Base-by-base conservation (phyloP, 2,329 filamentous ascomycete species). In the Capronia epimyces region DNA sequence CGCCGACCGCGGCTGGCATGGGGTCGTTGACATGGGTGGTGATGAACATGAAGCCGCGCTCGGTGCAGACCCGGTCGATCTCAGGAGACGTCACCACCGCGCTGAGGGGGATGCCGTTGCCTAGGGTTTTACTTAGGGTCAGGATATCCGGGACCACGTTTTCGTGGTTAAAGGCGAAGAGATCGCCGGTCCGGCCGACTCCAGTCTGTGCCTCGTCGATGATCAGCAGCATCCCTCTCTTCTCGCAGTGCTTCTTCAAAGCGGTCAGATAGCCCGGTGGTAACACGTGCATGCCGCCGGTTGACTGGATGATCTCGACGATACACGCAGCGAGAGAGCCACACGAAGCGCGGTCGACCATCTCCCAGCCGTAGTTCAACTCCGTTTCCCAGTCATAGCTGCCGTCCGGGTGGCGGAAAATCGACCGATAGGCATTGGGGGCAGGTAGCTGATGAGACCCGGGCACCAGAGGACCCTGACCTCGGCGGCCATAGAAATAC, bases 331-430 rank as follows among this genome's bases (percentile, higher is more conserved):
- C 81, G 0, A 85, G 71, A 0, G 80, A 83, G 0, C 81, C 82
- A 49, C 74, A 76, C 1, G 75, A 80, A 48, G 79, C 75, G 37
- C 73, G 69, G 54, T 86, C 81, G 15, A 86, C 70, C 65, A 84
- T 69, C 15, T 69, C 69, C 73, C 79, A 85, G 3, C 79, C 80
- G 58, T 78, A 84, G 9, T 81, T 74, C 12, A 86, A 66, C 62
- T 86, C 82, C 0, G 78, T 75, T 57, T 81, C 71, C 82, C 82
- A 86, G 62, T 86, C 81, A 55, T 86, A 80, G 0, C 73, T 73
- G 1, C 80, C 80, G 55, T 84, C 80, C 0, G 74, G 18, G 29
- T 75, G 73, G 8, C 77, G 73, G 64, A 86, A 86, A 0, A 76
- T 70, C 0, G 81, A 83, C 2, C 81, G 76, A 61, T 83, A 84